Evolutionary conservation across 2,329 filamentous ascomycete genomes (phyloP).

Genomic region (Ceratocystiopsis sp.): DNA sequence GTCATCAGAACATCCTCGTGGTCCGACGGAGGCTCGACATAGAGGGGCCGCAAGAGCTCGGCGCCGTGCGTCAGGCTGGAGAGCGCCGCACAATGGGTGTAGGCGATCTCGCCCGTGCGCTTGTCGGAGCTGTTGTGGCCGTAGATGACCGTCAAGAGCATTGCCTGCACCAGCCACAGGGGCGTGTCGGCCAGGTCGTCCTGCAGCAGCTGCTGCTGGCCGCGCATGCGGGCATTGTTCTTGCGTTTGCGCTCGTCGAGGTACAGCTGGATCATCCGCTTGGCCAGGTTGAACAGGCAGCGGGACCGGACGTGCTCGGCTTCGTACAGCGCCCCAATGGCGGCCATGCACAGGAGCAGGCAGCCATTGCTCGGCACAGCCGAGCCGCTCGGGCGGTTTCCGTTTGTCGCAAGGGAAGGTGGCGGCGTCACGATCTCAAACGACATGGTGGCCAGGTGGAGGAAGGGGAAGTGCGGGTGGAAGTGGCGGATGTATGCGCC

Average conservation of each 20-base stretch:
- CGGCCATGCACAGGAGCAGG: slow-evolving; percentile 72
- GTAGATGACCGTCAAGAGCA: slow-evolving; percentile 91
- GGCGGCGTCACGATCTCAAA: slow-evolving; percentile 45
- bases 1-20: slow-evolving; percentile 38
- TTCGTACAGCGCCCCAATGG: slow-evolving; percentile 61
- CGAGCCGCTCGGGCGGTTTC: not conserved
- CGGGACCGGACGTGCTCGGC: slow-evolving; percentile 63
- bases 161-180: slow-evolving; percentile 89
- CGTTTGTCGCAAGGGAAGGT: too few species aligned
- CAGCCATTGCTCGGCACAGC: slow-evolving; percentile 65
- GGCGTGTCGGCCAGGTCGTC: slow-evolving; percentile 54
- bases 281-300: slow-evolving; percentile 79
- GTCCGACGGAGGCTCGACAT: slow-evolving; percentile 23
- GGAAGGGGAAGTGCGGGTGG: slow-evolving; percentile 86
- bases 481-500: slow-evolving; percentile 82
- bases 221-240: slow-evolving; percentile 50
- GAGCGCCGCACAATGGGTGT: slow-evolving; percentile 77
- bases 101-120: slow-evolving; percentile 76
- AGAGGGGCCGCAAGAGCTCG: slow-evolving; percentile 41
- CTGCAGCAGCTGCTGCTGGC: slow-evolving; percentile 5
- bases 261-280: slow-evolving; percentile 88
- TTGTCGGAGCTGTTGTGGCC: slow-evolving; percentile 91
- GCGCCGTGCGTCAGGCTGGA: slow-evolving; percentile 83
- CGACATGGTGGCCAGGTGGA: slow-evolving; percentile 79
- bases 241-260: slow-evolving; percentile 71